phyloP scores from a whole-genome alignment of 2,329 filamentous ascomycete species.

The Aspergillus latus region DNA sequence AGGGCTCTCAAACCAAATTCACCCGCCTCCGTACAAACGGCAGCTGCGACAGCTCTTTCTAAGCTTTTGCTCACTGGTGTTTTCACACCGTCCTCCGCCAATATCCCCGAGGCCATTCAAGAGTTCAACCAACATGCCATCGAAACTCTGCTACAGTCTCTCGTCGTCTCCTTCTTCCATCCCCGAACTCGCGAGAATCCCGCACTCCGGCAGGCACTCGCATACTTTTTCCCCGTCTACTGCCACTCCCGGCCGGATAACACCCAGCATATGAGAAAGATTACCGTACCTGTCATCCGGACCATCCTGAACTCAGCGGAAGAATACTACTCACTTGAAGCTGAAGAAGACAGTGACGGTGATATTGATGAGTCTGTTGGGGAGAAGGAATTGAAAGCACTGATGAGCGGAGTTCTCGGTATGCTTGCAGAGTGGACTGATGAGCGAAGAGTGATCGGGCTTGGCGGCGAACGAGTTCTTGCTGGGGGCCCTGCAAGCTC shows the following conservation, averaged over 20 bases:
- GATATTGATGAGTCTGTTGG: constrained; percentile 78
- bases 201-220: constrained; percentile 78
- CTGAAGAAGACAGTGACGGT: constrained; percentile 70
- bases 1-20: constrained; percentile 73
- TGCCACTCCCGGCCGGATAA: constrained; percentile 83
- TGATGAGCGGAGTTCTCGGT: constrained; percentile 75
- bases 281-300: constrained; percentile 73
- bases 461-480: constrained; percentile 52
- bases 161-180: constrained; percentile 86
- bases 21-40: constrained; percentile 73
- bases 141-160: constrained; percentile 74
- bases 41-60: constrained; percentile 75
- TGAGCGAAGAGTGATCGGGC: constrained; percentile 71
- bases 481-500: constrained; percentile 55
- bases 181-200: constrained; percentile 78
- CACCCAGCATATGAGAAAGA: constrained; percentile 73
- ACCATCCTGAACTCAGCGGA: constrained; percentile 61
- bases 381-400: constrained; percentile 51
- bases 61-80: constrained; percentile 83
- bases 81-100: constrained; percentile 52
- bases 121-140: constrained; percentile 57
- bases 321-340: constrained; percentile 68
- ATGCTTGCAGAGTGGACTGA: constrained; percentile 91
- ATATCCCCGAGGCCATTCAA: constrained; percentile 53
- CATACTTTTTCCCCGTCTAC: constrained; percentile 93